Base-by-base conservation (phyloP, 2,329 filamentous ascomycete genomes). In the Cyphellophora attinorum region DNA sequence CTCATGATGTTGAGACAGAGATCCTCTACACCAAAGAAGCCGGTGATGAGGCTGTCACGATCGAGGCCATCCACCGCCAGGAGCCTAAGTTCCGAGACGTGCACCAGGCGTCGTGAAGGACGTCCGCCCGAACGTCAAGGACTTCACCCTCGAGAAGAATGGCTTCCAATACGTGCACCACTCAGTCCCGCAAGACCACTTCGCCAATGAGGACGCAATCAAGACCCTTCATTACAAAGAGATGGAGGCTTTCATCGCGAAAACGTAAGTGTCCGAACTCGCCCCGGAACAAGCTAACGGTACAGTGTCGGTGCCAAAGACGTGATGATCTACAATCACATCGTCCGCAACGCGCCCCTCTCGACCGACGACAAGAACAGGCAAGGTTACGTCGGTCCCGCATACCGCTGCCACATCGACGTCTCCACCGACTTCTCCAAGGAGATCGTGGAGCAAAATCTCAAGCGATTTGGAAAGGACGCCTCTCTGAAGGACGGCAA, bases 1-100 rank as follows among this genome's bases (percentile, higher is more conserved):
- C 91, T 0, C 91, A 91, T 2, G 96, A 96, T 51, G 77, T 98
- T 33, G 91, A 89, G 0, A n/a, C 21, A 8, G 21, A 25, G n/a
- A n/a, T 25, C n/a, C 21, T 25, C 21, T 25, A 25, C 21, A 25
- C 8, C 21, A 25, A 25, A 25, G 21, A 25, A 25, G 21, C 21
- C 21, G 21, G n/a, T 25, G 21, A 25, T n/a, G 21, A n/a, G 8
- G n/a, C 21, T 25, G 8, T 25, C n/a, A 25, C 21, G n/a, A 8
- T 25, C 21, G 21, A 25, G 8, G 8, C 21, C 21, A 25, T 25
- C n/a, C 21, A 25, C 21, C n/a, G 8, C 8, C 8, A n/a, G 8
- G 21, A 25, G 8, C 8, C n/a, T n/a, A 25, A 25, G 8, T 25
- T 25, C 21, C 8, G n/a, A 25, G 21, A 25, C 8, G n/a, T 8